These are phyloP conservation scores for Euphorbia schlechtendalii DNA, from an alignment of 441 rosid genomes.

Conservation along the genomic window DNA sequence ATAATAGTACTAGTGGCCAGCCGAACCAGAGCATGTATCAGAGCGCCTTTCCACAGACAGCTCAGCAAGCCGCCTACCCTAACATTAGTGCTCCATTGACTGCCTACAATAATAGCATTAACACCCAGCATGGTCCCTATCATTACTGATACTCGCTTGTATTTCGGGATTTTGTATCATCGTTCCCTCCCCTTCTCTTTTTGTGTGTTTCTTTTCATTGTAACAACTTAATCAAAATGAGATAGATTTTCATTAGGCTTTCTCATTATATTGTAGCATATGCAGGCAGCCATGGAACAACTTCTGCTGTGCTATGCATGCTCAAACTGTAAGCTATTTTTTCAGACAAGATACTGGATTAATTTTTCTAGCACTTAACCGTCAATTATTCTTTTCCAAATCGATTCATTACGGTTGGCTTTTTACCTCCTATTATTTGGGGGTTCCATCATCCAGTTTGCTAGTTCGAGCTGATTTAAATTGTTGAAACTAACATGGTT, in stretches of 20 bases:
- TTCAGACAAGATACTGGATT: neutral
- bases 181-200: neutral
- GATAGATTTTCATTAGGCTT: conserved; percentile 11
- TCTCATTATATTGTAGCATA: neutral
- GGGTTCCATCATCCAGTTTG: neutral
- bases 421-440: neutral
- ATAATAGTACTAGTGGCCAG: conserved; percentile 3
- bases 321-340: conserved; percentile 19
- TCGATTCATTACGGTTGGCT: neutral
- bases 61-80: conserved; percentile 17
- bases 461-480: neutral
- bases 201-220: neutral
- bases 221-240: neutral
- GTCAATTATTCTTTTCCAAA: neutral
- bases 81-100: conserved; percentile 12
- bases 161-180: conserved; percentile 26
- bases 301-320: conserved; percentile 1
- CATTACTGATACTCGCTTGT: conserved; percentile 26
- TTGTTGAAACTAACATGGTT: neutral
- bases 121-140: conserved; percentile 30
- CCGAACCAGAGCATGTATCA: conserved; percentile 20
- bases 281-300: neutral
- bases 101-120: conserved; percentile 19
- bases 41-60: conserved; percentile 17
- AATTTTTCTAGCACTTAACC: neutral